phyloP scores from a whole-genome alignment of 2,329 filamentous ascomycete species.

The Monascus ruber region DNA sequence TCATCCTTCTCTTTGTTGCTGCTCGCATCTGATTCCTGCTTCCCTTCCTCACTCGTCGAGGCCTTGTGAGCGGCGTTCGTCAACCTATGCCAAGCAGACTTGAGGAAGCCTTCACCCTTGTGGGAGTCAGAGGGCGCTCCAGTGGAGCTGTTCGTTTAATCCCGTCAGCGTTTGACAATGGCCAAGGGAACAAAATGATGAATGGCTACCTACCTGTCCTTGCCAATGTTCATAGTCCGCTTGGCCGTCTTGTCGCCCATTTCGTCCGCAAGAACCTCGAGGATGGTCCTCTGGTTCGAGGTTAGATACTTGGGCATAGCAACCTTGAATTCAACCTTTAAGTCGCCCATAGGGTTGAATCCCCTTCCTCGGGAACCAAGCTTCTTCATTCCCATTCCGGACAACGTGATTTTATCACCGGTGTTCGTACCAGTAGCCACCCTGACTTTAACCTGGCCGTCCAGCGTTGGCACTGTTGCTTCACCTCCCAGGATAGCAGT shows the following conservation, averaged over 20 bases:
- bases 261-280: conserved; percentile 95
- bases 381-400: conserved; percentile 89
- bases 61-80: conserved; percentile 44
- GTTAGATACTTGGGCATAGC: conserved; percentile 89
- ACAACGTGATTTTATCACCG: conserved; percentile 79
- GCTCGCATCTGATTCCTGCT: conserved; percentile 15
- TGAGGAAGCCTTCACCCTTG: conserved; percentile 80
- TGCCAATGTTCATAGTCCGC: conserved; percentile 73
- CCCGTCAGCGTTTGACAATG: conserved; percentile 2
- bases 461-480: conserved; percentile 77
- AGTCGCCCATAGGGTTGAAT: conserved; percentile 55
- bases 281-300: conserved; percentile 79
- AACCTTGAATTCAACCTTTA: conserved; percentile 90
- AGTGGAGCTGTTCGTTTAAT: conserved; percentile 12
- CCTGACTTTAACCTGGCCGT: conserved; percentile 81
- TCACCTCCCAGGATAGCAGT: conserved; percentile 89
- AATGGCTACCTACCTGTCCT: conserved; percentile 40
- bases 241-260: conserved; percentile 87
- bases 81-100: conserved; percentile 83
- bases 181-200: neutral
- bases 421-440: conserved; percentile 85
- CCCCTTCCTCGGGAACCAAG: conserved; percentile 53
- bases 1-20: conserved; percentile 15
- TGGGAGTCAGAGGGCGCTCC: conserved; percentile 38
- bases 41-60: conserved; percentile 19